Base-by-base conservation (phyloP, 176 grass and related monocot species). In the Rhynchospora tenuis region DNA sequence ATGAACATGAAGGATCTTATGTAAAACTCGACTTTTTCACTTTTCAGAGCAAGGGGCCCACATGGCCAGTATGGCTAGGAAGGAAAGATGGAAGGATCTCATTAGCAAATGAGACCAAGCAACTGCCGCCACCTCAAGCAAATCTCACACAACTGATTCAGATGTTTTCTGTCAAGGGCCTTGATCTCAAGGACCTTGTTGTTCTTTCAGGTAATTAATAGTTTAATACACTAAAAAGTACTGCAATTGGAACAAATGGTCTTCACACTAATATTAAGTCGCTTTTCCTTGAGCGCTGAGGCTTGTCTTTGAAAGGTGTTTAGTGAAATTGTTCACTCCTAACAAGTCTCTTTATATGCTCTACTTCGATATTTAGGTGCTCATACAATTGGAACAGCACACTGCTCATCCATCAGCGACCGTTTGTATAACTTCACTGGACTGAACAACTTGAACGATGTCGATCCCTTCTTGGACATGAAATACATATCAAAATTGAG, bases 381-480 rank as follows among this genome's bases (percentile, higher is more conserved):
- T 0, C 89, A 97, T 81, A 93, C 91, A 5, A 90, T 97, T 24
- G 87, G 94, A 64, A 91, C 87, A 0, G 76, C 87, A 13, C 89
- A 90, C 73, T 93, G 94, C 83, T 20, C 80, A 2, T 57, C 87
- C 0, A 91, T 79, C 74, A 82, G 56, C 14, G 15, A 15, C 22
- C 84, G 94, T 4, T 85, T 97, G 27, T 94, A 97, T 88, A 92
- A 86, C 83, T 92, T 79, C 84, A 90, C 88, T 5, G 81, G 83
- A 22, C 70, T 72, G 59, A 52, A 57, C 73, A 60, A 67, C 86
- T 16, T 83, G 16, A 43, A 81, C 12, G 45, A 71, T n/a, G 43
- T 83, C 1, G 94, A 97, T 27, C 90, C 91, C 0, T 73, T 87
- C 2, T 60, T 97, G 7, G 91, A 94, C 77, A 84, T 82, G 22